These are phyloP conservation scores for Ophiostoma tasmaniense DNA, from an alignment of 2,329 filamentous ascomycete genomes.

Conservation along the genomic window DNA sequence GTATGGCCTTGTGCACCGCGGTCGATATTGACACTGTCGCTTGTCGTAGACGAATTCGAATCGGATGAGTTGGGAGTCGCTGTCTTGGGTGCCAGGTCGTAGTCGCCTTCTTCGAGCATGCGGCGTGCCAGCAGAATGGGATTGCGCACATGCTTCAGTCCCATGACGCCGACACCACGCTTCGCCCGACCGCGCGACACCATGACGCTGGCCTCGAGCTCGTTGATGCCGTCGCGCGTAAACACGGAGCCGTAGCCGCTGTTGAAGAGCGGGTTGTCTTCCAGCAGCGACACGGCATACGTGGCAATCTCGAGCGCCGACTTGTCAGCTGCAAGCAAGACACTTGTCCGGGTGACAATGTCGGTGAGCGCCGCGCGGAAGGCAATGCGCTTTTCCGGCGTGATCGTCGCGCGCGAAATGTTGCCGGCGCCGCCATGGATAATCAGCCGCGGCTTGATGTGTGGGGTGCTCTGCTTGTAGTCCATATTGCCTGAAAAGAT, in stretches of 20 bases:
- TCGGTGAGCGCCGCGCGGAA: conserved; percentile 53
- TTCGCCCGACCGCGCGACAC: conserved; percentile 65
- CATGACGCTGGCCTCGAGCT: conserved; percentile 84
- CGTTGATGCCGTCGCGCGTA: conserved; percentile 70
- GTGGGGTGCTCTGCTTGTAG: conserved; percentile 6
- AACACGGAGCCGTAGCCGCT: conserved; percentile 78
- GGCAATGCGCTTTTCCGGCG: conserved; percentile 46
- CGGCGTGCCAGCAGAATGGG: conserved; percentile 66
- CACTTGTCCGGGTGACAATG: conserved; percentile 39
- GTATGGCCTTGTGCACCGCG: conserved; percentile 42
- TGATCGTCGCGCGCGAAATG: conserved; percentile 51
- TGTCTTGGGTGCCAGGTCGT: conserved; percentile 35
- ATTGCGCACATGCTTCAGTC: conserved; percentile 65
- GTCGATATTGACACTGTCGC: conserved; percentile 9
- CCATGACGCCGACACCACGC: conserved; percentile 68
- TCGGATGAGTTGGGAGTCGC: no score
- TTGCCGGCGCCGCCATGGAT: conserved; percentile 68
- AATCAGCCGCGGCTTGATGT: conserved; percentile 49
- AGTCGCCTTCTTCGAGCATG: conserved; percentile 60
- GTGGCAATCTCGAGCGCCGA: conserved; percentile 63
- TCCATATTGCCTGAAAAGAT: neutral
- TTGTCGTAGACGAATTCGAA: neutral
- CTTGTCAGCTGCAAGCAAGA: conserved; percentile 19
- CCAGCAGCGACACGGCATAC: conserved; percentile 65
- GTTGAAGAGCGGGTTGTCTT: conserved; percentile 79